Base-by-base conservation (phyloP, 306 rosid species). In the Ammopiptanthus mongolicus region DNA sequence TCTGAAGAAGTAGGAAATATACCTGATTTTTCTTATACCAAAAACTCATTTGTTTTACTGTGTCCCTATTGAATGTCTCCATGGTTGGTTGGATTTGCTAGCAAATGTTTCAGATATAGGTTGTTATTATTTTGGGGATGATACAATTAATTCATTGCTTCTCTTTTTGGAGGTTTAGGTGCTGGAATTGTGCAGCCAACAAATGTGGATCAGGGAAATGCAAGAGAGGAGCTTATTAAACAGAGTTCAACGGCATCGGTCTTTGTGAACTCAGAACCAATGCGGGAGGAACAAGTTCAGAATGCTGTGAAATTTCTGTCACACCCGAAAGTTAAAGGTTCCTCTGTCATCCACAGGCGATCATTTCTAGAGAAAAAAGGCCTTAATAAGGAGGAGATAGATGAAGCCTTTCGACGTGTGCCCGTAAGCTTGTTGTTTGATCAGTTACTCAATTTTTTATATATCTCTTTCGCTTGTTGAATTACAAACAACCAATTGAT, bases 341-440 rank as follows among this genome's bases (percentile, higher is more conserved):
- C 97, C 64, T 97, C 98, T 1, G 88, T 90, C 33, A 33, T 88
- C 15, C 84, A 84, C n/a, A 84, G 98, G 77, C 85, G 93, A 17
- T 87, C 96, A 4, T 93, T 93, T 80, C 90, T 93, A 13, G 98
- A 93, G 84, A 90, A 81, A 83, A 93, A 93, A 84, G 97, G 93
- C 25, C 97, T 93, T n/a, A 86, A 97, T 0, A 90, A 87, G 84
- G 98, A 90, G 73, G 98, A 93, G 91, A 90, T 93, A 23, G 97
- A 93, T 73, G 97, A 93, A 75, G 95, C 98, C 18, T 93, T 93
- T 78, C 87, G 72, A 13, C 98, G 85, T 28, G 97, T 86, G 55
- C 97, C 97, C 3, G 96, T 93, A 71, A 75, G 92, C 79, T 13
- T 77, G 34, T 47, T 53, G 31, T 22, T 67, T 39, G 39, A 60